Base-by-base conservation (phyloP, 306 rosid species). In the Prinsepia uniflora region DNA sequence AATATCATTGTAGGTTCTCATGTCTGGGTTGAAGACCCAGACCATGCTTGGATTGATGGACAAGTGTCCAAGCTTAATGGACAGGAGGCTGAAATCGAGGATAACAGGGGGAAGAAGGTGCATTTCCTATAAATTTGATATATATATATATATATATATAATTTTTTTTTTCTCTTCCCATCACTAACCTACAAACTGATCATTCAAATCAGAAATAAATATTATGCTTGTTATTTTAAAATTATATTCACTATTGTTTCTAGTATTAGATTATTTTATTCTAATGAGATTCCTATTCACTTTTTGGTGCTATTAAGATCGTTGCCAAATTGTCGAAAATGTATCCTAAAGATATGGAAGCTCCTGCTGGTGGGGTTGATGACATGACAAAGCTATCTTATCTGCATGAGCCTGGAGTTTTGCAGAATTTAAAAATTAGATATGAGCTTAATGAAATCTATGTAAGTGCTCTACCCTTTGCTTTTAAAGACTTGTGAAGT, bases 361-460 rank as follows among this genome's bases (percentile, higher is more conserved):
- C 99, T 83, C 92, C 97, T 47, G 76, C 99, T 44, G 96, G 92
- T 13, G 99, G 99, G 50, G 99, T 95, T 76, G 99, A 95, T 72
- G 99, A 95, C 82, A 95, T 95, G 99, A 95, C 99, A 18, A 91
- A 91, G 87, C 83, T 95, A 73, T 91, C 97, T 67, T 95, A 95
- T 83, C 72, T 95, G 87, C 97, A 95, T 40, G 99, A 95, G 86
- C 97, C 99, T 64, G 99, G 99, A 82, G 99, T 91, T 72, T 66
- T 95, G 81, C 81, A 87, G 88, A 95, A 95, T 84, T 82, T 95
- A 73, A 95, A 89, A 85, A 75, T 5, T 61, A 84, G 99, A 91
- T 95, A 91, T 50, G 97, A 95, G 78, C 87, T 95, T 81, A 91
- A 95, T 80, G 99, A 95, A 84, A 95, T 95, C 66, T 95, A 95